Evolutionary conservation across 164 flowering plant genomes (phyloP), one percentile per base, ranked within the genome.

Genomic region (Tetrastigma voinierianum): DNA sequence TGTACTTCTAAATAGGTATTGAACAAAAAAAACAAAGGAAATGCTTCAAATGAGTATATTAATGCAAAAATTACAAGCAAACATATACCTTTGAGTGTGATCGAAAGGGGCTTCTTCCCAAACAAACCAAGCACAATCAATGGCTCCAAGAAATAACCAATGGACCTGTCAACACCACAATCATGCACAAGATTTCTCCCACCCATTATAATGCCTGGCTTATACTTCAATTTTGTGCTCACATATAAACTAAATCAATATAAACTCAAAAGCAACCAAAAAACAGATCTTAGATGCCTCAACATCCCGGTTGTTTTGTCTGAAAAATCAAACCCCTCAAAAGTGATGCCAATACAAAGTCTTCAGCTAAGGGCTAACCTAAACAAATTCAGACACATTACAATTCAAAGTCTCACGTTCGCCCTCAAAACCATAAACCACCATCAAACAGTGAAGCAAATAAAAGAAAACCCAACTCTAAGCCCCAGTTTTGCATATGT

Each of bases 111-210:
- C 48, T 86, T 90, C 83, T 88, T 90, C 32, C 86, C 96, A 70
- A 93, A 96, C 73, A 93, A 74, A 43, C 81, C 96, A 24, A 90
- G 79, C 63, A 96, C 76, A 47, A 90, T 64, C 76, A 96, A 68
- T 1, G 96, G 96, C 83, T 93, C 98, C 78, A 96, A 57, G 72
- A 89, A 93, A 74, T 89, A 93, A 1, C 98, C 98, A 70, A 96
- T 86, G 0, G 98, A 69, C 3, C 98, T 81, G 69, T 82, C 83
- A 40, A 84, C 61, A 10, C 93, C 96, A 64, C 98, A 96, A 59
- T 93, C 96, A 51, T 91, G 98, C 23, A 77, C 85, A 52, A 84
- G 72, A 72, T 80, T 60, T 62, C 64, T 96, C 67, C 99, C 99
- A 17, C 99, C 97, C 81, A 90, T 79, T 46, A 93, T 43, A 54